These are phyloP conservation scores for Schizopora paradoxa DNA, from an alignment of 1,284 basidiomycete species.

Conservation along the genomic window DNA sequence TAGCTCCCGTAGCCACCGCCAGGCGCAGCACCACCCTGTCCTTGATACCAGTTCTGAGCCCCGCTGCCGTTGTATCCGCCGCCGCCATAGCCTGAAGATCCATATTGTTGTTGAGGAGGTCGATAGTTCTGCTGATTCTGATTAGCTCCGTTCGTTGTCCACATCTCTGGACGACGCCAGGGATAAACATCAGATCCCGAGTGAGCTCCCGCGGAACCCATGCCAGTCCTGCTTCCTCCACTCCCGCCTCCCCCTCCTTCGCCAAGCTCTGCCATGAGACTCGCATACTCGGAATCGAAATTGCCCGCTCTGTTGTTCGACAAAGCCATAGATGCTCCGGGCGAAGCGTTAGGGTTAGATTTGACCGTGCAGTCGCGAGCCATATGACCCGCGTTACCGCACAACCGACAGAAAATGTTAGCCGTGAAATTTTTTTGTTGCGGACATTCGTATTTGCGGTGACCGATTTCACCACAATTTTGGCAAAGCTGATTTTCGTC, in stretches of 20 bases:
- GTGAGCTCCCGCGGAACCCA: too few relatives aligned
- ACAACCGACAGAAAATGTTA: slow-evolving; percentile 95
- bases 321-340: slow-evolving; percentile 30
- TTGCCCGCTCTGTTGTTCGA: slow-evolving; percentile 47
- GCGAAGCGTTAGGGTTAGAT: slow-evolving; percentile 61
- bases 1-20: slow-evolving; percentile 9
- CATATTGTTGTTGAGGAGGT: slow-evolving; percentile 30
- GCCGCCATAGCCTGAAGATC: slow-evolving; percentile 14
- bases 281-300: slow-evolving; percentile 97
- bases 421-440: slow-evolving; percentile 96
- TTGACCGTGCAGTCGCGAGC: slow-evolving; percentile 91
- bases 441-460: slow-evolving; percentile 96
- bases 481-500: slow-evolving; percentile 99
- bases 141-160: slow-evolving; percentile 52
- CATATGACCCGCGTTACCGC: slow-evolving; percentile 95
- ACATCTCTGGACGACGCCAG: slow-evolving; percentile 82
- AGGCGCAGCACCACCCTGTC: slow-evolving; percentile 38
- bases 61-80: slow-evolving; percentile 6
- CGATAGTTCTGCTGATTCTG: slow-evolving; percentile 39
- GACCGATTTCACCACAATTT: slow-evolving; percentile 92
- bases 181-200: slow-evolving; percentile 79
- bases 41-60: slow-evolving; percentile 17
- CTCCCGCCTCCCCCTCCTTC: slow-evolving; percentile 62
- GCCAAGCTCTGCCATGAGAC: slow-evolving; percentile 96
- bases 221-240: slow-evolving; percentile 70